Evolutionary conservation across 108 stramenopile genomes (phyloP).

Genomic region (Schizochytrium sp.): DNA sequence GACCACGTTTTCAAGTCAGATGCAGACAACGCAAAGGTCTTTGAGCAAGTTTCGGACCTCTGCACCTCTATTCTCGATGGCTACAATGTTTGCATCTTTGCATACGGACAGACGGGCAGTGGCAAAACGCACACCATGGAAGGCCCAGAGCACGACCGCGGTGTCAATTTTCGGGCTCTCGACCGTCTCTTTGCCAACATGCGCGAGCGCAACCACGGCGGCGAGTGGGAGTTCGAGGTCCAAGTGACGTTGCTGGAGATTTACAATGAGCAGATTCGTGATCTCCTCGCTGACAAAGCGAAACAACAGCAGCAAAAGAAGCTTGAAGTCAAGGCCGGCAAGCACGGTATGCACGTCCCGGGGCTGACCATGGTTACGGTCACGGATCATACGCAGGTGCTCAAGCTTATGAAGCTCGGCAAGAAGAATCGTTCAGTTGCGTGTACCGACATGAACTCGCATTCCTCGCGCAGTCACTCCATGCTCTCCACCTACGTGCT

Average conservation of each 20-base stretch:
- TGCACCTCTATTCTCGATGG: slow-evolving; percentile 87
- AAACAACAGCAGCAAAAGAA: neutral
- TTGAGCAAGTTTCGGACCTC: slow-evolving; percentile 90
- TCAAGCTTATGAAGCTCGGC: slow-evolving; percentile 47
- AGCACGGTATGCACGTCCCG: slow-evolving; percentile 48
- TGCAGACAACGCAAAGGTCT: slow-evolving; percentile 54
- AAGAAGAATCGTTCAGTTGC: slow-evolving; percentile 46
- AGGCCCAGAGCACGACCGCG: slow-evolving; percentile 36
- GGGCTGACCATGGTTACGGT: slow-evolving; percentile 36
- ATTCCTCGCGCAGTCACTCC: slow-evolving; percentile 54
- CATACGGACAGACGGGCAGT: slow-evolving; percentile 85
- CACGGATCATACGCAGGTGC: slow-evolving; percentile 32
- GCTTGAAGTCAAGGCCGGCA: slow-evolving; percentile 37
- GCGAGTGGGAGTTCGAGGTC: slow-evolving; percentile 39
- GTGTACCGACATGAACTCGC: slow-evolving; percentile 63
- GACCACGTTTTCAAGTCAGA: slow-evolving; percentile 34
- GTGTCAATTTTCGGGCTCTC: slow-evolving; percentile 46
- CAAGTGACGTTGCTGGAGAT: slow-evolving; percentile 58
- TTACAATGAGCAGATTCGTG: slow-evolving; percentile 69
- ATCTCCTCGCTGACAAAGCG: slow-evolving; percentile 56
- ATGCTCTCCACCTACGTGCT: slow-evolving; percentile 42
- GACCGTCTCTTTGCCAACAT: slow-evolving; percentile 35
- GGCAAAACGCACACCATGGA: slow-evolving; percentile 59
- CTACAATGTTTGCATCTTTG: slow-evolving; percentile 97
- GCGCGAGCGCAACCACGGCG: slow-evolving; percentile 17